Evolutionary conservation across 2,329 filamentous ascomycete species (phyloP), one percentile per base, ranked within the genome.

Genomic region (Elsinoe arachidis): DNA sequence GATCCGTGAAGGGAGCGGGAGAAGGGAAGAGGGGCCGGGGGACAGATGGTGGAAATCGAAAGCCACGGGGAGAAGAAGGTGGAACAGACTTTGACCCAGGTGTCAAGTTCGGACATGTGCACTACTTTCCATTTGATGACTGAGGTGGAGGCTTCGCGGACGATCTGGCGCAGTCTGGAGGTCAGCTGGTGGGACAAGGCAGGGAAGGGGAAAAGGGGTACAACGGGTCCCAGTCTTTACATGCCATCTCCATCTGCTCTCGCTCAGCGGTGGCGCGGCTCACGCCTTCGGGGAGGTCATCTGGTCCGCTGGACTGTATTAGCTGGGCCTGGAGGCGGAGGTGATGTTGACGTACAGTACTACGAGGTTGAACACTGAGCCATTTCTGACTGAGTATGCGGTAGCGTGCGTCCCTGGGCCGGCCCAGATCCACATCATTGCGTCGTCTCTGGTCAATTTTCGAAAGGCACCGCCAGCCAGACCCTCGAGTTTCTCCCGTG

Each of bases 91-190:
- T 35, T 23, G 2, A n/a, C 17, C 51, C 51, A 39, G 3, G 15
- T 38, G 5, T 39, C 51, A 3, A 55, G 37, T n/a, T 55, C 37
- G 26, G 15, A 26, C 53, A 55, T 55, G 37, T 44, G 19, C 5
- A 34, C 53, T 33, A 55, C 53, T 19, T 55, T 44, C 53, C 53
- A 55, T 38, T 55, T 55, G 37, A 44, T 43, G 5, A 55, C 53
- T 5, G 37, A 46, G 1, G 53, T 43, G 10, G 37, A 43, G 10
- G 53, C 53, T 14, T 46, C 53, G 2, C 37, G 15, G 17, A 55
- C 23, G 11, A 55, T 33, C 21, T 26, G 21, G 3, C 38, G 17
- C 14, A 55, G 19, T 23, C 53, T 44, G 26, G 6, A 2, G 17
- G 14, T 44, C 19, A 55, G 53, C 9, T 4, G 9, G 2, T 7